Evolutionary conservation across 2,329 filamentous ascomycete species (phyloP).

Genomic region (Diplodia corticola): DNA sequence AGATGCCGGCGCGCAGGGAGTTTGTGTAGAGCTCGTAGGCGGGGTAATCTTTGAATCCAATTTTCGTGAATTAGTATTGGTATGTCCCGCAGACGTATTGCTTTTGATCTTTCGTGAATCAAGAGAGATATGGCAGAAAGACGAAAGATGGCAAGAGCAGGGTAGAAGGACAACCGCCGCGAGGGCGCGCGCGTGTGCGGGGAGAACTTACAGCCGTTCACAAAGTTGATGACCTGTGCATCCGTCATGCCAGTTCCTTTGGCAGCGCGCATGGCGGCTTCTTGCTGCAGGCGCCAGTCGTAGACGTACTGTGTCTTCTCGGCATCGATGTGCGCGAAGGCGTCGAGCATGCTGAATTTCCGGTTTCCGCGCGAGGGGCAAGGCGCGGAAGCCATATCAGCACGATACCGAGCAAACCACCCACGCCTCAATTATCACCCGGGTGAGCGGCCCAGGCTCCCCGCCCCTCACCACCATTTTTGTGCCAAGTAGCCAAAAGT

Average conservation of each 20-base stretch:
- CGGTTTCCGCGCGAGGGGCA: not conserved
- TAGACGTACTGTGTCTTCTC: slow-evolving; percentile 76
- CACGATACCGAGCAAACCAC: not conserved
- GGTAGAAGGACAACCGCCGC: too few relatives aligned
- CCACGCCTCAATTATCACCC: not conserved
- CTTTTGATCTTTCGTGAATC: not conserved
- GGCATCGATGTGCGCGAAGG: slow-evolving; percentile 69
- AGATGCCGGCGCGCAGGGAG: slow-evolving; percentile 51
- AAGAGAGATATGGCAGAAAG: not conserved
- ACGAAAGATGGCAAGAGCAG: not conserved
- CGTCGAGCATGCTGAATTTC: slow-evolving; percentile 52
- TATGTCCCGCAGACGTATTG: not conserved
- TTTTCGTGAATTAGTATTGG: not conserved
- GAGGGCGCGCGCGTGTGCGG: too few relatives aligned
- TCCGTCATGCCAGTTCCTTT: slow-evolving; percentile 80
- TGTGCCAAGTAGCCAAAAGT: not conserved
- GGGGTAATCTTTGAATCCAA: slow-evolving; percentile 41
- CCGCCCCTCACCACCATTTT: not conserved
- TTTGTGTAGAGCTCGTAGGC: slow-evolving; percentile 59
- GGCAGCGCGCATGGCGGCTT: slow-evolving; percentile 64
- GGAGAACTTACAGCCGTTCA: slow-evolving; percentile 51
- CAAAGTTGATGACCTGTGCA: slow-evolving; percentile 75
- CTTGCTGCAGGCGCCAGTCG: slow-evolving; percentile 79
- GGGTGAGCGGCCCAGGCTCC: not conserved
- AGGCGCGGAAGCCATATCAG: not conserved